Conservation (phyloP, 2,329 filamentous ascomycete genomes). For the Coniochaeta hoffmannii region DNA sequence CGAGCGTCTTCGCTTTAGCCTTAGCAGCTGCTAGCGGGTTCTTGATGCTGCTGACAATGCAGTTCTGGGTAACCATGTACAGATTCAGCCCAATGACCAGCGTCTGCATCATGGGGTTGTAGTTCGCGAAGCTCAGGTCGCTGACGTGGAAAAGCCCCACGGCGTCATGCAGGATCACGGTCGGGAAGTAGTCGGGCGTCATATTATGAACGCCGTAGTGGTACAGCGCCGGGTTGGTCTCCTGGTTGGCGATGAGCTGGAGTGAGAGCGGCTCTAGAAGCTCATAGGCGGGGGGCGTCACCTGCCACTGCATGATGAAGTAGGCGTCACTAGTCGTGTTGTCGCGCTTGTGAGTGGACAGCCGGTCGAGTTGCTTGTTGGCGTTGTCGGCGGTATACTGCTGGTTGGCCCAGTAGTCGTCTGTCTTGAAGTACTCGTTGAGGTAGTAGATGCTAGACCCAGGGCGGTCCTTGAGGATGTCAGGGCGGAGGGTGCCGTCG, state of each 20-base stretch:
- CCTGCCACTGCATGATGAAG: conserved; percentile 25
- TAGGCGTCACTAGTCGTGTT: too few species aligned
- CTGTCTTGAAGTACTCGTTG: too few species aligned
- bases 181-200: conserved; percentile 12
- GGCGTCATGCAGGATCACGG: conserved; percentile 11
- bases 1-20: background rate
- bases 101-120: background rate
- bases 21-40: conserved; percentile 2
- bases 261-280: too few species aligned
- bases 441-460: too few species aligned
- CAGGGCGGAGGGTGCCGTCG: conserved; percentile 12
- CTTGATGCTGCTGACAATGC: conserved; percentile 3
- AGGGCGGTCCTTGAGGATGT: too few species aligned
- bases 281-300: too few species aligned
- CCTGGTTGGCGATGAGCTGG: too few species aligned
- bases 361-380: too few species aligned
- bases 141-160: conserved; percentile 6
- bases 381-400: too few species aligned
- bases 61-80: conserved; percentile 12
- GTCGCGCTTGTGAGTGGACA: too few species aligned
- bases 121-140: background rate
- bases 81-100: conserved; percentile 10
- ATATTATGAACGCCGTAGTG: conserved; percentile 19
- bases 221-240: conserved; percentile 27
- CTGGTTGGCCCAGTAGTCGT: conserved; percentile 24